Evolutionary conservation across 1,284 basidiomycete species (phyloP).

Genomic region (Mycena citricolor): DNA sequence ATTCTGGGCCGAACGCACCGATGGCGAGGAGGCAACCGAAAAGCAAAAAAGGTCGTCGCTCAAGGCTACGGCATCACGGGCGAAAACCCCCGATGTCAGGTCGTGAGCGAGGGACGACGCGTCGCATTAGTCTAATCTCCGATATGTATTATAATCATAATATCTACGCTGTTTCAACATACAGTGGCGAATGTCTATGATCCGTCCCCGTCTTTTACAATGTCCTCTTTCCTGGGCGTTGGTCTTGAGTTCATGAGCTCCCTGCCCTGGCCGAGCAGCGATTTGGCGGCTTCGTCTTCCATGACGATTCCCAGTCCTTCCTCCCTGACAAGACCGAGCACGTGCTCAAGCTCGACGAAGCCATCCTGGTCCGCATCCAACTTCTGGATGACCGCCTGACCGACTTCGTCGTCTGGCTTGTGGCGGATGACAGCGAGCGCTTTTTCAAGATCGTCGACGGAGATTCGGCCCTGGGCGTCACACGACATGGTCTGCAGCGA

Average conservation of each 20-base stretch:
- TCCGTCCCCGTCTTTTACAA: constrained; percentile 72
- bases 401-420: constrained; percentile 87
- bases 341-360: constrained; percentile 86
- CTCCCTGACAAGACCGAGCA: constrained; percentile 75
- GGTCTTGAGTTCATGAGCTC: constrained; percentile 75
- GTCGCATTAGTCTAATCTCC: constrained; percentile 21
- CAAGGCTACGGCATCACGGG: constrained; percentile 28
- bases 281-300: constrained; percentile 75
- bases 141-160: constrained; percentile 17
- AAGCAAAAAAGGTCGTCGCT: constrained; percentile 18
- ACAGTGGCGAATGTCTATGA: constrained; percentile 13
- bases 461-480: constrained; percentile 90
- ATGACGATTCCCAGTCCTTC: constrained; percentile 75
- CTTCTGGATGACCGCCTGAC: constrained; percentile 88
- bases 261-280: constrained; percentile 70
- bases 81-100: constrained; percentile 36
- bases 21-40: constrained; percentile 43
- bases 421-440: constrained; percentile 95
- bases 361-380: constrained; percentile 96
- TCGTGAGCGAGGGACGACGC: constrained; percentile 19
- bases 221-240: constrained; percentile 85
- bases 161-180: neutral
- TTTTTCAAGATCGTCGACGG: constrained; percentile 86
- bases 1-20: constrained; percentile 75
- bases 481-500: constrained; percentile 94